Percentiles rank a stretch among this genome's conserved stretches.
These are phyloP conservation scores for Naganishia friedmannii DNA, from an alignment of 768 basidiomycete species.

Conservation along the genomic window DNA sequence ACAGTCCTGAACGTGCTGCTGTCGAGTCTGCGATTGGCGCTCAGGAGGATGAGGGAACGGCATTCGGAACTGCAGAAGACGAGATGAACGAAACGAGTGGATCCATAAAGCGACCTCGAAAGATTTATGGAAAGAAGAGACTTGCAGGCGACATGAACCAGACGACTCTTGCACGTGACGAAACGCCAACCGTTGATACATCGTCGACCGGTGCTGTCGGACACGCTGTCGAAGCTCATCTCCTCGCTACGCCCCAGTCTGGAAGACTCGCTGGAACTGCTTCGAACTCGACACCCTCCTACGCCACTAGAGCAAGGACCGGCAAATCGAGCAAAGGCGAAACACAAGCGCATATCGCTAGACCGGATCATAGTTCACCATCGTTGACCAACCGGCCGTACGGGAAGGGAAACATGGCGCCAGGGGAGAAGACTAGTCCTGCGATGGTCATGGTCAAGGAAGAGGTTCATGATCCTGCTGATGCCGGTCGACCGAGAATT, in stretches of 20 bases:
- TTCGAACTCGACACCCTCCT: background rate
- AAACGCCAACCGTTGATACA: background rate
- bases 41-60: background rate
- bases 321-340: background rate
- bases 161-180: background rate
- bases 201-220: too few relatives aligned
- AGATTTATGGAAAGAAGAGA: constrained; percentile 1
- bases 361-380: background rate
- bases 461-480: constrained; percentile 4
- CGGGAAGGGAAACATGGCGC: background rate
- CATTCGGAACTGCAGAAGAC: background rate
- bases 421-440: background rate
- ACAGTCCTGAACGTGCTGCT: constrained; percentile 23
- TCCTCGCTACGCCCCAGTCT: background rate
- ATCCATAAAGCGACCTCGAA: background rate
- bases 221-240: background rate
- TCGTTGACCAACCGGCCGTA: background rate
- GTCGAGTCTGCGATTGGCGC: constrained; percentile 21
- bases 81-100: background rate
- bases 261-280: background rate
- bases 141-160: background rate
- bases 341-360: background rate
- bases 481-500: constrained; percentile 10
- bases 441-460: constrained; percentile 15
- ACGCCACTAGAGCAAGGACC: background rate